phyloP scores from a whole-genome alignment of 1,139 yeast genomes.

The Pichia norvegensis region DNA sequence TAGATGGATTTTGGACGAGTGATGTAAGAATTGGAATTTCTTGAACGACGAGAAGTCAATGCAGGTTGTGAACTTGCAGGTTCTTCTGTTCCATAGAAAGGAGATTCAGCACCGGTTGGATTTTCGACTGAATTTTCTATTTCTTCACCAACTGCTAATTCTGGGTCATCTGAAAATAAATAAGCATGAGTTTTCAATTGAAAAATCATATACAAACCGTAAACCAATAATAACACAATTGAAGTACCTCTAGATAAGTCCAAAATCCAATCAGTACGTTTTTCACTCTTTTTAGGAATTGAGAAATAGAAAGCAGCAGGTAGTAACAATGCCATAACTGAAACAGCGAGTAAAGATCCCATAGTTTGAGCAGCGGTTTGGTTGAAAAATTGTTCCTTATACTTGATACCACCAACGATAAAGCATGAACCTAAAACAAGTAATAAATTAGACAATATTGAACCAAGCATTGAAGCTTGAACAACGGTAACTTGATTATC shows the following conservation, averaged over 20 bases:
- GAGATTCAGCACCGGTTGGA: constrained; percentile 12
- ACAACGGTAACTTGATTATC: constrained; percentile 89
- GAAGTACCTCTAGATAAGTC: constrained; percentile 83
- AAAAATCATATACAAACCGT: constrained; percentile 71
- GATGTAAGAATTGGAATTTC: constrained; percentile 16
- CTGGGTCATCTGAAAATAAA: constrained; percentile 39
- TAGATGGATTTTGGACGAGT: constrained; percentile 26
- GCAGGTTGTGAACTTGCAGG: neutral
- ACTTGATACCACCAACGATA: constrained; percentile 82
- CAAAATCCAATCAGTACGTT: constrained; percentile 47
- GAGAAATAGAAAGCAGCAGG: constrained; percentile 96
- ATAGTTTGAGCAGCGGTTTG: constrained; percentile 97
- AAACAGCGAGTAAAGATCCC: constrained; percentile 87
- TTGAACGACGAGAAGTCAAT: constrained; percentile 9
- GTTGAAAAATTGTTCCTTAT: constrained; percentile 82
- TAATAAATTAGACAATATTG: constrained; percentile 77
- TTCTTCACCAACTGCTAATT: neutral
- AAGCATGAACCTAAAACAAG: constrained; percentile 95
- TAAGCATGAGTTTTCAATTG: constrained; percentile 81
- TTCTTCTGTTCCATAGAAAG: constrained; percentile 3
- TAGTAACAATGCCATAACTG: constrained; percentile 77
- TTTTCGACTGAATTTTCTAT: constrained; percentile 9
- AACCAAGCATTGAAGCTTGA: constrained; percentile 95
- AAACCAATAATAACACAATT: constrained; percentile 66
- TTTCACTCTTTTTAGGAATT: constrained; percentile 42